phyloP scores from a whole-genome alignment of 2,329 filamentous ascomycete genomes.

The Penicillium corylophilum region DNA sequence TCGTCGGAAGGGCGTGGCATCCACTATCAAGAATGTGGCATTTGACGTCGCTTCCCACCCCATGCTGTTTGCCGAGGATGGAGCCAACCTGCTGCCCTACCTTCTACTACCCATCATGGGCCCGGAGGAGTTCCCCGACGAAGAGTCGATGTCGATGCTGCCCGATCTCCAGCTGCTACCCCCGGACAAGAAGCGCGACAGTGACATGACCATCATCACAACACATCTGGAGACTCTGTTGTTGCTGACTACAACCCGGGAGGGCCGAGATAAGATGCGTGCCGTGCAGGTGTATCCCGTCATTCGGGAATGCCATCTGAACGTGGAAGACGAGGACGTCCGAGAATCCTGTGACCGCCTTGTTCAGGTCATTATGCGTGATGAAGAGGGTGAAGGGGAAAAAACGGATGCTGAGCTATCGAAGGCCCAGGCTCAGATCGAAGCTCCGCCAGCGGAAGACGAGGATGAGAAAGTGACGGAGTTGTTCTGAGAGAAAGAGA shows the following conservation, averaged over 20 bases:
- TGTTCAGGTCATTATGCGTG: constrained; percentile 83
- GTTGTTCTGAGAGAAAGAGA: constrained; percentile 36
- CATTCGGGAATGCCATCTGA: constrained; percentile 78
- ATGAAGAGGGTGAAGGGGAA: constrained; percentile 62
- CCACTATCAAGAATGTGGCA: constrained; percentile 88
- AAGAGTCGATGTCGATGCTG: constrained; percentile 83
- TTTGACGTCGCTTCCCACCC: constrained; percentile 77
- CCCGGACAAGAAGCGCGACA: constrained; percentile 83
- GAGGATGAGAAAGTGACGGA: constrained; percentile 49
- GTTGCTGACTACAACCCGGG: constrained; percentile 73
- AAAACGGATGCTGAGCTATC: constrained; percentile 44
- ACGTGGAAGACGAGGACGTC: constrained; percentile 75
- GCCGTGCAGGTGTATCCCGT: constrained; percentile 83
- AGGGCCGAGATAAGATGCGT: constrained; percentile 72
- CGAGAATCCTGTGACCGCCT: constrained; percentile 82
- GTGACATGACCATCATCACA: constrained; percentile 71
- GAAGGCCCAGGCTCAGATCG: constrained; percentile 36
- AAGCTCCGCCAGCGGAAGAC: constrained; percentile 39
- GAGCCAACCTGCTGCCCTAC: constrained; percentile 82
- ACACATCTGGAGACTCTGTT: constrained; percentile 88
- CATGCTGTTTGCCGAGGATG: constrained; percentile 66
- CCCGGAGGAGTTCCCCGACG: constrained; percentile 80
- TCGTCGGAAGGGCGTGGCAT: constrained; percentile 89
- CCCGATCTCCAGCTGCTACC: constrained; percentile 86
- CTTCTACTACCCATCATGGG: constrained; percentile 85